A percentile compares a stretch with the other conserved stretches of the same genome.
These are phyloP conservation scores for Diophrys appendiculata DNA, from an alignment of 73 alveolate genomes.

Conservation along the genomic window DNA sequence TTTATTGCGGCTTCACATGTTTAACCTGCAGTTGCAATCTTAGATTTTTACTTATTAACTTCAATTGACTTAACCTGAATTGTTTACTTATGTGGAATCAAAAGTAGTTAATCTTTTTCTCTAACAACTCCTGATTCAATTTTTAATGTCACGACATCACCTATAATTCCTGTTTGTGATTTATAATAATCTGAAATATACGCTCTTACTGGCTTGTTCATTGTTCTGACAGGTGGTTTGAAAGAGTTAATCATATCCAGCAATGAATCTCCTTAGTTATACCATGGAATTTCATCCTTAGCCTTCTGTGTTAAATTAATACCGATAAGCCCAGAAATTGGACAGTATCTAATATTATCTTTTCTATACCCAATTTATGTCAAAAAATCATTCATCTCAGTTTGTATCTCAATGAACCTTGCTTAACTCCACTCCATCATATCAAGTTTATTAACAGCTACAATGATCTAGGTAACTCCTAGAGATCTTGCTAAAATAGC, in stretches of 20 bases:
- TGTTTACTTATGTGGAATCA: constrained; percentile 60
- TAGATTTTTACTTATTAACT: constrained; percentile 35
- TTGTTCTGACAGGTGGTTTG: constrained; percentile 61
- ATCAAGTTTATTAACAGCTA: constrained; percentile 83
- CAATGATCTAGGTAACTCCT: constrained; percentile 78
- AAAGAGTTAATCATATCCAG: constrained; percentile 69
- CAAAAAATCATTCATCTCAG: constrained; percentile 45
- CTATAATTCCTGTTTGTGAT: constrained; percentile 50
- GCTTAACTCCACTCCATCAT: constrained; percentile 77
- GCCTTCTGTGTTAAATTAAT: constrained; percentile 71
- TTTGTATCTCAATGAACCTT: constrained; percentile 64
- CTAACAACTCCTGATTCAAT: constrained; percentile 76
- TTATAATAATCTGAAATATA: constrained; percentile 64
- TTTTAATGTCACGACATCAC: constrained; percentile 66
- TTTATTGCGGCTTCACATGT: constrained; percentile 67
- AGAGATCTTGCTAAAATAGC: constrained; percentile 87
- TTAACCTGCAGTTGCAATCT: constrained; percentile 73
- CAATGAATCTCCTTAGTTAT: constrained; percentile 78
- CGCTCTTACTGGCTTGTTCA: constrained; percentile 78
- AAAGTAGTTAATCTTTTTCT: constrained; percentile 50
- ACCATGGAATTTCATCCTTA: constrained; percentile 37
- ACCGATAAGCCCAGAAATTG: constrained; percentile 86
- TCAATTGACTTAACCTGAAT: constrained; percentile 65
- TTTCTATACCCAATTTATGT: constrained; percentile 61
- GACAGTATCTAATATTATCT: constrained; percentile 66